A percentile compares a stretch with the other conserved stretches of the same genome.
phyloP scores from a whole-genome alignment of 345 rosid species.

The Excoecaria cochinchinensis region DNA sequence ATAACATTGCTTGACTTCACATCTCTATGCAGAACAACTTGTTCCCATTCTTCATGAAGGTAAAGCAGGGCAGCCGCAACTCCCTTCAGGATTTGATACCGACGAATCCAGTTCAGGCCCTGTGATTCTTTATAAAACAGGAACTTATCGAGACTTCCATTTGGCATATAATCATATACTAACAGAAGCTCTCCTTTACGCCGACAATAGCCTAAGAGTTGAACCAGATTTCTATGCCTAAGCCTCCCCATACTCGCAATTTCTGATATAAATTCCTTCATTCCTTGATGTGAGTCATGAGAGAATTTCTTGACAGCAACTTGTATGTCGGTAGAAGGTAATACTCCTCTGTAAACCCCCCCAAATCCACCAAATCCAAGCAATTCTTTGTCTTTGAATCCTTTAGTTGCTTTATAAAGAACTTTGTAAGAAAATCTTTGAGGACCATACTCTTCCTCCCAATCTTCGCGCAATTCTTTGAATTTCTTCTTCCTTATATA shows the following conservation, averaged over 20 bases:
- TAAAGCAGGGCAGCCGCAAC: slow-evolving; percentile 3
- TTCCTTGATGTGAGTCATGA: slow-evolving; percentile 7
- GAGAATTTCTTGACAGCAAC: slow-evolving; percentile 1
- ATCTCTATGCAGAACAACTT: slow-evolving; percentile 6
- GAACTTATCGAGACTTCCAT: slow-evolving; percentile 9
- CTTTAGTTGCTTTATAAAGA: slow-evolving; percentile 6
- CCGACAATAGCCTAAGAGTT: slow-evolving; percentile 1
- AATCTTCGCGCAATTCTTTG: neutral
- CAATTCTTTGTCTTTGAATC: neutral
- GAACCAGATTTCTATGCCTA: slow-evolving; percentile 5
- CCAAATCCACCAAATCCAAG: neutral
- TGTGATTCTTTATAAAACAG: neutral
- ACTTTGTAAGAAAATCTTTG: slow-evolving; percentile 1
- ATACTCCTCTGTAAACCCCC: neutral
- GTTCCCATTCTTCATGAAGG: slow-evolving; percentile 10
- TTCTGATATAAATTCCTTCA: slow-evolving; percentile 3
- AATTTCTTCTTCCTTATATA: neutral
- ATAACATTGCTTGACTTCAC: neutral
- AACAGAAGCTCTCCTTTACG: slow-evolving; percentile 1
- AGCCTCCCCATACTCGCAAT: slow-evolving; percentile 5
- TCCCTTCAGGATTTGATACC: slow-evolving; percentile 3
- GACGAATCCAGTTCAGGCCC: neutral
- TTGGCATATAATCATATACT: slow-evolving; percentile 7
- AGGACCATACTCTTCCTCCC: slow-evolving; percentile 5
- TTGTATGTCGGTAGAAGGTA: neutral